Evolutionary conservation across 495 filamentous ascomycete genomes (phyloP).

Genomic region (Mytilinidion resinicola): DNA sequence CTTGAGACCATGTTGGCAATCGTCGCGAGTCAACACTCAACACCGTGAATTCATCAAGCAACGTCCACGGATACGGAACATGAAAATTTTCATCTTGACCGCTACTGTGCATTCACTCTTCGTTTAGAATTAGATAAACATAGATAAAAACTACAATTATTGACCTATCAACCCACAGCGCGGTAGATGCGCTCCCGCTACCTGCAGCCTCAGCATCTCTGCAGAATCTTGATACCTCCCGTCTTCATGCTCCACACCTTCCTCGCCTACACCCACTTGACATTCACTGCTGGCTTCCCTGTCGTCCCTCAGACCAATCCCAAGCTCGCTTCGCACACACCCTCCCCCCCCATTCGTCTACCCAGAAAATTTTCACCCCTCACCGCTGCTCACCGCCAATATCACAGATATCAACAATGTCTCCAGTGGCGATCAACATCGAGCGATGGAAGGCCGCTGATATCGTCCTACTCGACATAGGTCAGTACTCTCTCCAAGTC

Average conservation of each 20-base stretch:
- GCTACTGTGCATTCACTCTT: constrained; percentile 18
- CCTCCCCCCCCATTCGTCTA: neutral
- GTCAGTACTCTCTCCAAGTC: constrained; percentile 24
- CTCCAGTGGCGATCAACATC: constrained; percentile 15
- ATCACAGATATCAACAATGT: constrained; percentile 13
- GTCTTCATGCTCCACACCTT: no score
- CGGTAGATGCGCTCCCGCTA: no score
- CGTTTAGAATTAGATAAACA: no score
- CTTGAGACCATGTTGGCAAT: neutral
- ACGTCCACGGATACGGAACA: no score
- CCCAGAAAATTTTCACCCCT: neutral
- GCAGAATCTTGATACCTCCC: no score
- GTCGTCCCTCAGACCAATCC: neutral
- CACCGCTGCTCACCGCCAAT: neutral
- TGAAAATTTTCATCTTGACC: constrained; percentile 24
- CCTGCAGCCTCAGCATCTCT: no score
- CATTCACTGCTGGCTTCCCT: neutral
- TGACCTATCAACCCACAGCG: no score
- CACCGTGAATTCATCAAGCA: neutral
- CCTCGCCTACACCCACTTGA: no score
- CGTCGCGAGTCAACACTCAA: constrained; percentile 2
- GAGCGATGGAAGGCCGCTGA: constrained; percentile 17
- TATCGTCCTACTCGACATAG: constrained; percentile 37
- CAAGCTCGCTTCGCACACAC: neutral
- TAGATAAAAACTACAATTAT: no score